These are phyloP conservation scores for Linnemannia schmuckeri DNA, from an alignment of 192 early-diverging fungal species.

Conservation along the genomic window DNA sequence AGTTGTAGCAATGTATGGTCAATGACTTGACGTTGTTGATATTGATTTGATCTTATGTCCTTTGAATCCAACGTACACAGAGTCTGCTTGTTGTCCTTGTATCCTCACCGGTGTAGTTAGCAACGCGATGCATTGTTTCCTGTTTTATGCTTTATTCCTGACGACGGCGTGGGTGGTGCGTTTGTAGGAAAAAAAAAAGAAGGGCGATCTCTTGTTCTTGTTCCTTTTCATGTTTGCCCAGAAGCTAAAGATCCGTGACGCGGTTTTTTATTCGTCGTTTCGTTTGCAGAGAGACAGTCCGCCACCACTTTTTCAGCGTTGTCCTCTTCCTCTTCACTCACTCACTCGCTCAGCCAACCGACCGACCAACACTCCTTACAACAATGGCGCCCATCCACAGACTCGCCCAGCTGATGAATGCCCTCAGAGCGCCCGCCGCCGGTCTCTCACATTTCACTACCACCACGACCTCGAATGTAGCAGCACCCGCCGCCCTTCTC, in stretches of 20 bases:
- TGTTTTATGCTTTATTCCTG: background rate
- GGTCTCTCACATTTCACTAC: background rate
- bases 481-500: background rate
- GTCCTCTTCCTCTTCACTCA: background rate
- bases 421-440: background rate
- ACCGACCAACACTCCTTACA: background rate
- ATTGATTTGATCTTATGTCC: background rate
- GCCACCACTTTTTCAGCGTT: background rate
- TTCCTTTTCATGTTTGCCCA: background rate
- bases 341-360: background rate
- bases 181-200: background rate
- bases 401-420: constrained; percentile 31
- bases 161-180: background rate
- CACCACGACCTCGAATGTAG: background rate
- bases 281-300: background rate
- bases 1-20: background rate
- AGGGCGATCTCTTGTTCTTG: background rate
- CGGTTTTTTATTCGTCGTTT: background rate
- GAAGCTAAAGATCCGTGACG: background rate
- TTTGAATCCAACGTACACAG: background rate
- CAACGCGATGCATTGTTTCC: constrained; percentile 8
- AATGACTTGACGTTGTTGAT: background rate
- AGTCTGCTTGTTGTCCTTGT: background rate
- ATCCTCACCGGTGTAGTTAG: constrained; percentile 12
- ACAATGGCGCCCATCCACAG: constrained; percentile 39